Evolutionary conservation across 805 yeast genomes (phyloP).

Genomic region (Candida morakotiae): DNA sequence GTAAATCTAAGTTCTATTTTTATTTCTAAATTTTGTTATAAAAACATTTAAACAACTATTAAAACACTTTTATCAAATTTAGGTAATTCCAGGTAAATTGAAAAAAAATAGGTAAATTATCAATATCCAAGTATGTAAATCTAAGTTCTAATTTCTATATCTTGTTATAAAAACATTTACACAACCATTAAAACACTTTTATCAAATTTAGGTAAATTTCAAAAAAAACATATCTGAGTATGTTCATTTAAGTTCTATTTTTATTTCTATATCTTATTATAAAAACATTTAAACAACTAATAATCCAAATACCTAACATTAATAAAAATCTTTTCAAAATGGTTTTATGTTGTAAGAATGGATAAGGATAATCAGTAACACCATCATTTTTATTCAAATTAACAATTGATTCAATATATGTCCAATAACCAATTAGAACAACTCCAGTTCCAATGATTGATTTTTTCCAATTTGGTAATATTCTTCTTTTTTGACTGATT

Average conservation of each 20-base stretch:
- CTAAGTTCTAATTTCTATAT: neutral
- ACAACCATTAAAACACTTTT: slow-evolving; percentile 5
- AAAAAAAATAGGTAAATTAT: too few relatives aligned
- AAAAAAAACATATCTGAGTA: too few relatives aligned
- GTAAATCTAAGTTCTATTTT: too few relatives aligned
- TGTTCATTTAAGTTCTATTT: too few relatives aligned
- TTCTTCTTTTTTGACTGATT: neutral
- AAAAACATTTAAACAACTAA: slow-evolving; percentile 7
- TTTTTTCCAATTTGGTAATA: neutral
- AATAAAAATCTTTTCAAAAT: slow-evolving; percentile 4
- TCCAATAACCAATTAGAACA: slow-evolving; percentile 7
- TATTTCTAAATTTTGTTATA: neutral
- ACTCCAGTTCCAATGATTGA: slow-evolving; percentile 4
- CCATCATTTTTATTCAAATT: slow-evolving; percentile 6
- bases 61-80: too few relatives aligned
- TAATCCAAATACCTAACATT: slow-evolving; percentile 3
- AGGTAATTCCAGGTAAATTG: too few relatives aligned
- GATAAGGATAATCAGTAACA: slow-evolving; percentile 9
- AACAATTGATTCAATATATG: slow-evolving; percentile 17
- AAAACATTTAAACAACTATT: slow-evolving; percentile 7
- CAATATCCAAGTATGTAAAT: too few relatives aligned
- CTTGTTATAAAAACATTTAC: slow-evolving; percentile 1
- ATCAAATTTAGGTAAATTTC: too few relatives aligned
- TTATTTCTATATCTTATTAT: neutral
- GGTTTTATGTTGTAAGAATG: slow-evolving; percentile 6